Percentiles rank a stretch among this genome's conserved stretches.
These are phyloP conservation scores for Aureobasidium sp. DNA, from an alignment of 2,329 filamentous ascomycete genomes.

Conservation along the genomic window DNA sequence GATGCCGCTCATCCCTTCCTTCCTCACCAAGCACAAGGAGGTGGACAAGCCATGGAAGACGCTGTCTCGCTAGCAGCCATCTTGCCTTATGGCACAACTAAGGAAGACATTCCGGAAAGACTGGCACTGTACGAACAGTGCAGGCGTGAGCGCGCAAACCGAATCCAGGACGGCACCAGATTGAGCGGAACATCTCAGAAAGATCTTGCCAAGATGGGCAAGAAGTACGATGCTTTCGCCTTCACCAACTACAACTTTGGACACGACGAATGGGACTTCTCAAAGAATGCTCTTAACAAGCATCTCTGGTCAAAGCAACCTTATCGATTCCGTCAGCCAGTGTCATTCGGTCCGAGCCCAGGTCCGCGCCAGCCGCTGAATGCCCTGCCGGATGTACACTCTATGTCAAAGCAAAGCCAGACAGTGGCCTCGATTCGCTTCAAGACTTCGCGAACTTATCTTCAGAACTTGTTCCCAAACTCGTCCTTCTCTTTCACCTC, in stretches of 20 bases:
- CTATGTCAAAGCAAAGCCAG: constrained; percentile 18
- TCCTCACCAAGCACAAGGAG: constrained; percentile 58
- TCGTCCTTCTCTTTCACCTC: constrained; percentile 31
- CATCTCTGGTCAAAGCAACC: constrained; percentile 43
- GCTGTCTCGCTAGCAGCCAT: constrained; percentile 53
- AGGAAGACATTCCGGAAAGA: constrained; percentile 46
- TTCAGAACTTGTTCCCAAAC: constrained; percentile 36
- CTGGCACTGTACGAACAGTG: constrained; percentile 52
- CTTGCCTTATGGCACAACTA: constrained; percentile 41
- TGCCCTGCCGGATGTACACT: constrained; percentile 12
- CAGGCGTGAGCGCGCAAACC: constrained; percentile 51
- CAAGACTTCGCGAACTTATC: constrained; percentile 34
- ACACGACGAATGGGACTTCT: constrained; percentile 51
- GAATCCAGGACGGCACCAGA: constrained; percentile 53
- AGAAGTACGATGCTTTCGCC: constrained; percentile 17
- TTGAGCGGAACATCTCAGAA: constrained; percentile 44
- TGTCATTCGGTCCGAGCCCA: constrained; percentile 35
- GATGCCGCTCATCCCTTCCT: constrained; percentile 64
- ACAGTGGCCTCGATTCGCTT: constrained; percentile 37
- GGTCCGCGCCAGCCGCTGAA: constrained; percentile 31
- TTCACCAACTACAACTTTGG: constrained; percentile 28
- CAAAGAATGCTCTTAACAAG: constrained; percentile 44
- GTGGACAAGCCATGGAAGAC: constrained; percentile 60
- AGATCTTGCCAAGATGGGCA: constrained; percentile 21
- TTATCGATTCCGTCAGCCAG: constrained; percentile 36